These are phyloP conservation scores for Brachypodium distachyon DNA, from an alignment of 202 grass and related monocot genomes.

Conservation along the genomic window DNA sequence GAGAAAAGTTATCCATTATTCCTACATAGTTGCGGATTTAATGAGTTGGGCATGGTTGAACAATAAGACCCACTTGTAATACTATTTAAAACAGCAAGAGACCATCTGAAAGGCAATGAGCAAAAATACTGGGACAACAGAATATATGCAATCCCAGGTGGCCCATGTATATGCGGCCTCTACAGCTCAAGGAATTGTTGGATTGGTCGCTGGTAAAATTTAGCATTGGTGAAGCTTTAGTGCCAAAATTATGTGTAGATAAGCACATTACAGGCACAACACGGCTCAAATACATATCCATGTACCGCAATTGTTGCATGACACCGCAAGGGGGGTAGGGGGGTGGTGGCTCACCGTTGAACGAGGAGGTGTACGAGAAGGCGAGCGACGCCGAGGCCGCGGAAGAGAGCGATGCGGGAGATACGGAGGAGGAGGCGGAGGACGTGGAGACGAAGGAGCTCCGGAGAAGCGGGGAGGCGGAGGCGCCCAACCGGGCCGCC, in stretches of 20 bases:
- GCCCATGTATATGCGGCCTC: background rate
- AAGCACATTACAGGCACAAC: background rate
- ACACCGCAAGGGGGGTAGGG: background rate
- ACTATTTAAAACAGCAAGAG: background rate
- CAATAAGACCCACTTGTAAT: background rate
- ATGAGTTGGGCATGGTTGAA: background rate
- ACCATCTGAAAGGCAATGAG: background rate
- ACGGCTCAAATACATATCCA: background rate
- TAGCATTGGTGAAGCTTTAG: background rate
- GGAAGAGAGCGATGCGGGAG: background rate
- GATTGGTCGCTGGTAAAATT: background rate
- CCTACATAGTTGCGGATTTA: background rate
- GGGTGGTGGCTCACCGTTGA: background rate
- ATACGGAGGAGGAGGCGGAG: background rate
- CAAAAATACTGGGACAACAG: background rate
- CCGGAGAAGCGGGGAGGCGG: background rate
- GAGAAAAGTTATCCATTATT: background rate
- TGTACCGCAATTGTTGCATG: background rate
- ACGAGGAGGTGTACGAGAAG: conserved; percentile 9
- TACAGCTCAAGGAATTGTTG: background rate
- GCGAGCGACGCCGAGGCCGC: background rate
- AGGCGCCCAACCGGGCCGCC: background rate
- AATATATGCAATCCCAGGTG: background rate
- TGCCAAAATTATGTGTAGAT: background rate
- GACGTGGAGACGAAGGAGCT: conserved; percentile 2